Percentiles rank a stretch among this genome's conserved stretches.
Evolutionary conservation across 2,329 filamentous ascomycete genomes (phyloP).

Genomic region (Pleoardoris graminearum): DNA sequence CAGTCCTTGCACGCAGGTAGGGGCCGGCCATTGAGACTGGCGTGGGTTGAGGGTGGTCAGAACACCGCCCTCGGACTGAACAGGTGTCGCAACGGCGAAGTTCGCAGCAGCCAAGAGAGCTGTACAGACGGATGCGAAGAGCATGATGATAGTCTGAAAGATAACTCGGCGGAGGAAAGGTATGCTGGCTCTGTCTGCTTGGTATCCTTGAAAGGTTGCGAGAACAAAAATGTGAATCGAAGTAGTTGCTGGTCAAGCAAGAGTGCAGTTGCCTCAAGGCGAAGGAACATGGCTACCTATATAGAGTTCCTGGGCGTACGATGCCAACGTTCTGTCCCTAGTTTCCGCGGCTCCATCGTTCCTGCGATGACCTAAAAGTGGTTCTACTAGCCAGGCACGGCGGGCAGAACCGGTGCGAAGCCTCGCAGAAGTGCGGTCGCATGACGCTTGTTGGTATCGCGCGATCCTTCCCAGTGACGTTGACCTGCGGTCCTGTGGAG

Average conservation of each 20-base stretch:
- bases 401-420: not conserved
- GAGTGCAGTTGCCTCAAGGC: not conserved
- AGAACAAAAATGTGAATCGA: not conserved
- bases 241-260: not conserved
- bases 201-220: not conserved
- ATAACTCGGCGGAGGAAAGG: not conserved
- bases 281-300: not conserved
- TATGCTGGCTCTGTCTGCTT: not conserved
- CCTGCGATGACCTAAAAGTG: slow-evolving; percentile 3
- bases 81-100: not conserved
- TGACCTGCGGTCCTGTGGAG: not conserved
- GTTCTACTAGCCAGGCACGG: slow-evolving; percentile 3
- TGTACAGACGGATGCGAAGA: slow-evolving; percentile 4
- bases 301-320: slow-evolving; percentile 1
- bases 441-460: slow-evolving; percentile 1
- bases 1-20: slow-evolving; percentile 3
- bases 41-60: not conserved
- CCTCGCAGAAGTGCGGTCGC: slow-evolving; percentile 3
- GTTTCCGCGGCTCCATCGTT: not conserved
- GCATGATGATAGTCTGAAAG: not conserved
- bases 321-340: not conserved
- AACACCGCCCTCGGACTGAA: not conserved
- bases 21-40: not conserved
- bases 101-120: not conserved
- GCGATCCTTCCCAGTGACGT: slow-evolving; percentile 4